phyloP scores from a whole-genome alignment of 2,329 filamentous ascomycete genomes.

The Trichoderma koningii region DNA sequence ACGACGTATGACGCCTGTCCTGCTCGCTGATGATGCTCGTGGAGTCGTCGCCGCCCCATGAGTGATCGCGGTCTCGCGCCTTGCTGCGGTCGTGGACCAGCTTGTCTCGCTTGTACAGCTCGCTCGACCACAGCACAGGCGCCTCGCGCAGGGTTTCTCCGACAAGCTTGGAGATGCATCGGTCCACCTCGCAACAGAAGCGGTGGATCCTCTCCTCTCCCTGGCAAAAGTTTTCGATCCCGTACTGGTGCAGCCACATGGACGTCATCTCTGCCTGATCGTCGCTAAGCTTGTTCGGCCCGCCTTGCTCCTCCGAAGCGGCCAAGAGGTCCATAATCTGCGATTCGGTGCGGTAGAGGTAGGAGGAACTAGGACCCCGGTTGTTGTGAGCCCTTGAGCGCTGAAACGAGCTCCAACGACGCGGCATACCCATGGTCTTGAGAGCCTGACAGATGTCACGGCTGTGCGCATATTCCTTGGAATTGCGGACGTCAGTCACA shows the following conservation, averaged over 20 bases:
- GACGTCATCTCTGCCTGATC: slow-evolving; percentile 85
- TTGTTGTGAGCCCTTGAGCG: slow-evolving; percentile 51
- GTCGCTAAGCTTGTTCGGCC: slow-evolving; percentile 93
- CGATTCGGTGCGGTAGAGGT: slow-evolving; percentile 78
- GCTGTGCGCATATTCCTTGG: slow-evolving; percentile 82
- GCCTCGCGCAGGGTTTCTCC: slow-evolving; percentile 82
- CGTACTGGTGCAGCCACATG: slow-evolving; percentile 78
- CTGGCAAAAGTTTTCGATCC: slow-evolving; percentile 89
- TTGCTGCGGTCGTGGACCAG: slow-evolving; percentile 55
- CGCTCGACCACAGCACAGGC: slow-evolving; percentile 89
- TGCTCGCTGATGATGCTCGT: slow-evolving; percentile 58
- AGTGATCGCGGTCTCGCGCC: slow-evolving; percentile 49
- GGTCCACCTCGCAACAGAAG: slow-evolving; percentile 87
- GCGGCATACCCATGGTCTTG: slow-evolving; percentile 80
- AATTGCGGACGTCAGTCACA: slow-evolving; percentile 88
- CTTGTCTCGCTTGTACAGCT: slow-evolving; percentile 80
- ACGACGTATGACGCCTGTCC: slow-evolving; percentile 50
- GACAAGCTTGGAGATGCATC: slow-evolving; percentile 80
- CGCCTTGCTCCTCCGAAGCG: slow-evolving; percentile 78
- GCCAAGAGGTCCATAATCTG: slow-evolving; percentile 87
- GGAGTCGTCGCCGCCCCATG: slow-evolving; percentile 52
- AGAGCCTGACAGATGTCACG: slow-evolving; percentile 83
- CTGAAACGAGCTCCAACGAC: slow-evolving; percentile 56
- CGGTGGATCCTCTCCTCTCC: slow-evolving; percentile 94
- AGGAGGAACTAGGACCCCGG: slow-evolving; percentile 55